These are phyloP conservation scores for Leccinum cinnamomeum DNA, from an alignment of 1,284 basidiomycete genomes.

Conservation along the genomic window DNA sequence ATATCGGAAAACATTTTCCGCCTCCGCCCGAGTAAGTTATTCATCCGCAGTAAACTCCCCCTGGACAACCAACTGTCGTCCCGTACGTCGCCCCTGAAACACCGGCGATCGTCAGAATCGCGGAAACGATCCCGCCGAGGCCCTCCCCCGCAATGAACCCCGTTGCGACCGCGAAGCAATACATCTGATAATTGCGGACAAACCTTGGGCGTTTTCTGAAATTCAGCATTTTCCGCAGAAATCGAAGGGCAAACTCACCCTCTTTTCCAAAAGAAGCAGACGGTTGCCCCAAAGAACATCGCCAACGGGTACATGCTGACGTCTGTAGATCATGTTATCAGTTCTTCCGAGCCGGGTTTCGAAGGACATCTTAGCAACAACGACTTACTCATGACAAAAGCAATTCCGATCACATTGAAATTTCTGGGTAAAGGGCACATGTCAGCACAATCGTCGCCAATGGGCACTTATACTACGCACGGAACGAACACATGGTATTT, in stretches of 20 bases:
- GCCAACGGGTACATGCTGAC: constrained; percentile 6
- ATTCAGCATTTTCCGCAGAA: background rate
- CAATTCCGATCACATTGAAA: constrained; percentile 1
- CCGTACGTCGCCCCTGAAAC: constrained; percentile 1
- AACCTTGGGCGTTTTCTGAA: background rate
- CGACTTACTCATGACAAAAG: constrained; percentile 1
- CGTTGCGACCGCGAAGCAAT: constrained; percentile 8
- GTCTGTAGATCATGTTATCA: background rate
- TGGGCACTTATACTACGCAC: constrained; percentile 1
- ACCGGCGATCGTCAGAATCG: constrained; percentile 6
- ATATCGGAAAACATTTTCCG: background rate
- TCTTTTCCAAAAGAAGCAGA: constrained; percentile 2
- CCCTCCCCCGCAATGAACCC: constrained; percentile 10
- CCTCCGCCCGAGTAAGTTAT: background rate
- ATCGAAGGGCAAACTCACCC: background rate
- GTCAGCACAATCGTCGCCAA: background rate
- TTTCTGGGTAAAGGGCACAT: background rate
- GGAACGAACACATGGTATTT: constrained; percentile 10
- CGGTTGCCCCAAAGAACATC: constrained; percentile 5
- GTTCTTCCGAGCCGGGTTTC: background rate
- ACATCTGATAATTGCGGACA: background rate
- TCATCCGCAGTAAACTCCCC: constrained; percentile 2
- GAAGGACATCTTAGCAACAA: background rate
- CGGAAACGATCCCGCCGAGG: constrained; percentile 6
- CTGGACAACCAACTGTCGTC: constrained; percentile 9